Conservation (phyloP, 805 yeast genomes). For the Saccharomyces paradoxus region DNA sequence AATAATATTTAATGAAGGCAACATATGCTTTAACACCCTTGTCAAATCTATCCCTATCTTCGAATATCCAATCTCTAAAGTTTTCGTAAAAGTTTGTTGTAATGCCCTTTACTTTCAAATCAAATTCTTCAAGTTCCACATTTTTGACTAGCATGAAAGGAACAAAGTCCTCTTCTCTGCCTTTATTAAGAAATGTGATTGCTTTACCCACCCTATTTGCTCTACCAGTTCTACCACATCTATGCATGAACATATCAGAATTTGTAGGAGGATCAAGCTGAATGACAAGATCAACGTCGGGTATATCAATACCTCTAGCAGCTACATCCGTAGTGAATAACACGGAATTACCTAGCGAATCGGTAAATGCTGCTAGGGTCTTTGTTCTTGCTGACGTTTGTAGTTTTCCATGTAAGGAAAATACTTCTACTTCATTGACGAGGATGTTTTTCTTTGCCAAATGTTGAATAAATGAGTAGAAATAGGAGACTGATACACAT, state of each 20-base stretch:
- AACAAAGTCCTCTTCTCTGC: constrained; percentile 74
- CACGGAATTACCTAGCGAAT: constrained; percentile 43
- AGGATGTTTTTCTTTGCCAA: constrained; percentile 28
- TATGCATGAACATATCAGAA: constrained; percentile 82
- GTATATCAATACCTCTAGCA: constrained; percentile 92
- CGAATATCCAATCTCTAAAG: constrained; percentile 49
- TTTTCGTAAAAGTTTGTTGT: constrained; percentile 17
- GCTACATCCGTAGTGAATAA: constrained; percentile 96
- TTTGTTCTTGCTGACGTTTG: constrained; percentile 71
- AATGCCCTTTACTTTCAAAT: constrained; percentile 8
- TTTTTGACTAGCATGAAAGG: constrained; percentile 71
- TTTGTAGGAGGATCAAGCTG: constrained; percentile 94
- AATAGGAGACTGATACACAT: constrained; percentile 73
- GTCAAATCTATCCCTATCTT: constrained; percentile 78
- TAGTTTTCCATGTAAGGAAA: constrained; percentile 85
- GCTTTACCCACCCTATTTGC: constrained; percentile 82
- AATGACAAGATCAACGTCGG: constrained; percentile 88
- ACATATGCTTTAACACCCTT: constrained; percentile 72
- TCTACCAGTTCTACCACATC: constrained; percentile 93
- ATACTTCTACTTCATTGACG: constrained; percentile 35
- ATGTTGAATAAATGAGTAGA: constrained; percentile 47
- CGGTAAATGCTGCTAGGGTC: constrained; percentile 56
- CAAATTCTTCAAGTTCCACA: constrained; percentile 41
- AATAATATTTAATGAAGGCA: constrained; percentile 72
- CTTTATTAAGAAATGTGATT: constrained; percentile 59